These are phyloP conservation scores for Eutrema japonicum DNA, from an alignment of 345 rosid species.

Conservation along the genomic window DNA sequence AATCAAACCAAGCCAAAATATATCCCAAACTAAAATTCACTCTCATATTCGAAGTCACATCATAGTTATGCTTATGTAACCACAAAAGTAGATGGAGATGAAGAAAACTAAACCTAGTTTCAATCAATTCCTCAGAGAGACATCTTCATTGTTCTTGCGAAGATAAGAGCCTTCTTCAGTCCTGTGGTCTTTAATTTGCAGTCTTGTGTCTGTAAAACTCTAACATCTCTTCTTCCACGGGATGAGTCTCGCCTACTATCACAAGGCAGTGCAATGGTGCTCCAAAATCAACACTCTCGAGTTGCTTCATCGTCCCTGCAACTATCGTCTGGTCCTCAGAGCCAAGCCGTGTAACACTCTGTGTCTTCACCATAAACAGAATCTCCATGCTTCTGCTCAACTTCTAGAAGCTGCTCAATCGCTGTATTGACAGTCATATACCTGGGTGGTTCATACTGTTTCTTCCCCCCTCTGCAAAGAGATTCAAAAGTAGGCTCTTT, in stretches of 20 bases:
- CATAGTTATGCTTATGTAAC: neutral
- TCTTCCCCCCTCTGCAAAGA: slow-evolving; percentile 90
- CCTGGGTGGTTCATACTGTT: slow-evolving; percentile 84
- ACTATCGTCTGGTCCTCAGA: slow-evolving; percentile 83
- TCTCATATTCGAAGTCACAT: slow-evolving; percentile 16
- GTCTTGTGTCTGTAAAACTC: slow-evolving; percentile 59
- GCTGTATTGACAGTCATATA: slow-evolving; percentile 86
- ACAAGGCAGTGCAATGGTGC: slow-evolving; percentile 85
- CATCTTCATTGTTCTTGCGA: slow-evolving; percentile 10
- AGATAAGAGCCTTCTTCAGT: neutral
- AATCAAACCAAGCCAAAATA: slow-evolving; percentile 12
- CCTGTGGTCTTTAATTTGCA: slow-evolving; percentile 4
- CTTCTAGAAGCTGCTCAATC: slow-evolving; percentile 89
- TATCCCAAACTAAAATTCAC: neutral
- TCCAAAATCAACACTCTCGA: slow-evolving; percentile 71
- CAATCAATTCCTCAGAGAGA: neutral
- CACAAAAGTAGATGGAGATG: neutral
- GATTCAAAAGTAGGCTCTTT: slow-evolving; percentile 95
- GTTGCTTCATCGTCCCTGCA: slow-evolving; percentile 76
- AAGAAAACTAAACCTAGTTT: slow-evolving; percentile 18
- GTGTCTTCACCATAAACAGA: slow-evolving; percentile 72
- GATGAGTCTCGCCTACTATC: slow-evolving; percentile 78
- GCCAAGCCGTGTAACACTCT: slow-evolving; percentile 73
- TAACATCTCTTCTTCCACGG: slow-evolving; percentile 89
- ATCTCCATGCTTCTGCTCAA: slow-evolving; percentile 61